Evolutionary conservation across 2,329 filamentous ascomycete genomes (phyloP).

Genomic region (Calonectria hongkongensis): DNA sequence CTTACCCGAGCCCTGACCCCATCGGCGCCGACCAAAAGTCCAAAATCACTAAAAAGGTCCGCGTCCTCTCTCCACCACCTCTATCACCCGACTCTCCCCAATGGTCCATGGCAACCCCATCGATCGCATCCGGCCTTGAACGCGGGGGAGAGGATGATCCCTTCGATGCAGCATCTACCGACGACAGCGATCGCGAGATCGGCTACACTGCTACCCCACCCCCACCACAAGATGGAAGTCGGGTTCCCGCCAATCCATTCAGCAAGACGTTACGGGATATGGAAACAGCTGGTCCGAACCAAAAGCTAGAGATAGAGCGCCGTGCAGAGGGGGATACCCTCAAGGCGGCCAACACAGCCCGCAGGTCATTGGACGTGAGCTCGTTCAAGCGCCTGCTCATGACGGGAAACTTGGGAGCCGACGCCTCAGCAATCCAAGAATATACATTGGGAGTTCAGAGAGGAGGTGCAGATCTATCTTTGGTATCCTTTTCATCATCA

Average conservation of each 20-base stretch:
- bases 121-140: slow-evolving; percentile 56
- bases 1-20: slow-evolving; percentile 54
- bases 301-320: slow-evolving; percentile 56
- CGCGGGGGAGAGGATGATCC: slow-evolving; percentile 55
- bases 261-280: slow-evolving; percentile 73
- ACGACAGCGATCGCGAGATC: slow-evolving; percentile 56
- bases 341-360: slow-evolving; percentile 59
- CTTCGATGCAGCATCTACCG: slow-evolving; percentile 56
- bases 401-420: slow-evolving; percentile 76
- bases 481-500: slow-evolving; percentile 40
- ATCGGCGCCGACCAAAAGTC: slow-evolving; percentile 61
- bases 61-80: slow-evolving; percentile 78
- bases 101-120: slow-evolving; percentile 57
- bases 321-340: slow-evolving; percentile 57
- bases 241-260: slow-evolving; percentile 66
- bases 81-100: slow-evolving; percentile 72
- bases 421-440: slow-evolving; percentile 38
- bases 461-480: slow-evolving; percentile 43
- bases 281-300: slow-evolving; percentile 61
- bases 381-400: slow-evolving; percentile 85
- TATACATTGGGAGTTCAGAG: slow-evolving; percentile 35
- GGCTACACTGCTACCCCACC: slow-evolving; percentile 51
- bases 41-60: slow-evolving; percentile 80
- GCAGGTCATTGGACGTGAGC: slow-evolving; percentile 81
- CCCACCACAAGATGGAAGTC: slow-evolving; percentile 47